Evolutionary conservation across 2,329 filamentous ascomycete genomes (phyloP).

Genomic region (Aspergillus terreus): DNA sequence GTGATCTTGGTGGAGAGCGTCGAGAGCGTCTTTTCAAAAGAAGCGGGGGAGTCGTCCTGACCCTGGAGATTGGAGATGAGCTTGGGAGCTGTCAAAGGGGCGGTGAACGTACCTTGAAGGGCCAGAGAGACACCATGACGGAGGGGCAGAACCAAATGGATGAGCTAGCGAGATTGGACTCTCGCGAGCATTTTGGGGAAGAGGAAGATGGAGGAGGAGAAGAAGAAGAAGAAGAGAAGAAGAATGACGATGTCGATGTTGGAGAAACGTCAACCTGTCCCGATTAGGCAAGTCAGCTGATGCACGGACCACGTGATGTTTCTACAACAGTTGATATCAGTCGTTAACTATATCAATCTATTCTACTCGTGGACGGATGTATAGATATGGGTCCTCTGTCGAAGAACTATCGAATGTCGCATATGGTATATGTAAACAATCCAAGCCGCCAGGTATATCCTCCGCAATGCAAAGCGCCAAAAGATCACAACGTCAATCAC

Average conservation of each 20-base stretch:
- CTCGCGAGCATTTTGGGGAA: background rate
- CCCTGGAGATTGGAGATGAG: conserved; percentile 49
- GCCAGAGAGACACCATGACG: conserved; percentile 78
- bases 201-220: background rate
- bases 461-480: background rate
- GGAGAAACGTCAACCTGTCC: background rate
- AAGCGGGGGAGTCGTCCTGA: conserved; percentile 76
- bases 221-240: background rate
- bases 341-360: too few species aligned
- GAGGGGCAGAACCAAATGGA: background rate
- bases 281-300: background rate
- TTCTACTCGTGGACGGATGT: too few species aligned
- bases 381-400: too few species aligned
- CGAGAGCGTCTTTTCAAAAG: conserved; percentile 88
- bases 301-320: background rate
- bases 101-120: conserved; percentile 63
- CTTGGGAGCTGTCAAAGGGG: background rate
- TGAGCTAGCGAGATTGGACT: background rate
- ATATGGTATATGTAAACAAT: background rate
- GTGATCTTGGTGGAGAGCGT: conserved; percentile 78
- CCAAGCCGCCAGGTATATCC: too few species aligned
- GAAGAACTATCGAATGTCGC: background rate
- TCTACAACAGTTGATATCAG: too few species aligned
- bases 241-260: background rate
- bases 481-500: background rate